Percentiles rank a stretch among this genome's conserved stretches.
Evolutionary conservation across 2,329 filamentous ascomycete genomes (phyloP).

Genomic region (Boeremia exigua): DNA sequence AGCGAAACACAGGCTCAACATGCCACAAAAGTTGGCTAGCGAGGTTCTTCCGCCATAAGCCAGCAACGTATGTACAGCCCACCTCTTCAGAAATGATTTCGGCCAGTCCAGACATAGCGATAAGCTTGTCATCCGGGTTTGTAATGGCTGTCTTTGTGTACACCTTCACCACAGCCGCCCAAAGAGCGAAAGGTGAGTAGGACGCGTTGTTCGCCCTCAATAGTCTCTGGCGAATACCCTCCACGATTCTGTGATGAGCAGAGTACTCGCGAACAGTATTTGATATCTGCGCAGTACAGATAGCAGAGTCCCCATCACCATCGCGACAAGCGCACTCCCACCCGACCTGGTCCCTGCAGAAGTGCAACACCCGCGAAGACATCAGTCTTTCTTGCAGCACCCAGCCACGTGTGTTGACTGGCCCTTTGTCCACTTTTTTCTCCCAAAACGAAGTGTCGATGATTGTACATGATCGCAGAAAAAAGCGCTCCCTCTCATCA

Average conservation of each 20-base stretch:
- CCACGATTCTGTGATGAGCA: not conserved
- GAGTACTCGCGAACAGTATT: not conserved
- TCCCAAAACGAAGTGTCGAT: conserved; percentile 13
- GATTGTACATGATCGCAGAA: not conserved
- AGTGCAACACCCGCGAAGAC: conserved; percentile 29
- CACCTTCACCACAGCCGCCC: not conserved
- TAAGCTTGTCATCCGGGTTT: not conserved
- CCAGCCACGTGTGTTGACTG: conserved; percentile 32
- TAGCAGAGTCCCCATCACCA: not conserved
- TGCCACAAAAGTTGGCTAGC: not conserved
- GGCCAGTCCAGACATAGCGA: conserved; percentile 1
- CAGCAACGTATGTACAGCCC: not conserved
- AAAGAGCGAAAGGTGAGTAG: not conserved
- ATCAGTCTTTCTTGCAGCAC: conserved; percentile 33
- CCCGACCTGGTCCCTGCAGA: conserved; percentile 23
- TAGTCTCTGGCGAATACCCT: not conserved
- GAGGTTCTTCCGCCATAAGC: not conserved
- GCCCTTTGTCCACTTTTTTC: conserved; percentile 17
- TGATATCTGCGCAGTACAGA: not conserved
- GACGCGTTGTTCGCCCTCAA: not conserved
- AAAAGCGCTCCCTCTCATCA: not conserved
- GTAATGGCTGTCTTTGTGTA: conserved; percentile 2
- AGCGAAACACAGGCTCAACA: not conserved
- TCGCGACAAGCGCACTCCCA: conserved; percentile 29
- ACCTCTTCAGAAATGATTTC: not conserved